Percentiles rank a stretch among this genome's conserved stretches.
Evolutionary conservation across 345 rosid species (phyloP).

Genomic region (Erodium maritimum): DNA sequence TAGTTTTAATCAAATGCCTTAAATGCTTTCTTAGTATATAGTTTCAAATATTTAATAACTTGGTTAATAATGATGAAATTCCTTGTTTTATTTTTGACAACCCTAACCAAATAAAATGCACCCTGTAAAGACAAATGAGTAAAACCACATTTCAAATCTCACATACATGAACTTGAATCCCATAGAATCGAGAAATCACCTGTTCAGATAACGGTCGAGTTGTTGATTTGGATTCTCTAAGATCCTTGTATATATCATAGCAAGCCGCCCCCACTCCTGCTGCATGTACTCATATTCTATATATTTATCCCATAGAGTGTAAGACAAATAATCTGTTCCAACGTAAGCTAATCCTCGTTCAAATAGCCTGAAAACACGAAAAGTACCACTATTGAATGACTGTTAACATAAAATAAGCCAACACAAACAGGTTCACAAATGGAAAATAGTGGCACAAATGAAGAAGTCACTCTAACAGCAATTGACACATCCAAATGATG

Average conservation of each 20-base stretch:
- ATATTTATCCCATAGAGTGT: constrained; percentile 85
- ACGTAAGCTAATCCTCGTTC: constrained; percentile 83
- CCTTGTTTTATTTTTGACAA: no score
- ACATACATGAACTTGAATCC: background rate
- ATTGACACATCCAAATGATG: constrained; percentile 55
- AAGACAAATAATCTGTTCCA: constrained; percentile 81
- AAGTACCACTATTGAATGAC: constrained; percentile 13
- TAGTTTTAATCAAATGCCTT: no score
- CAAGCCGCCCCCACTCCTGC: constrained; percentile 71
- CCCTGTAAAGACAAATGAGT: no score
- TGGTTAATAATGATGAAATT: no score
- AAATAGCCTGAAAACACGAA: constrained; percentile 51
- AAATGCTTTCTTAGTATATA: no score
- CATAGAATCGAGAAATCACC: constrained; percentile 25
- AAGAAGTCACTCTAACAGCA: constrained; percentile 72
- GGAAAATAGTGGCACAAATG: constrained; percentile 21
- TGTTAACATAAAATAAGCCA: constrained; percentile 8
- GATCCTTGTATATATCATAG: constrained; percentile 67
- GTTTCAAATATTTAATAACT: no score
- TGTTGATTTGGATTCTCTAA: constrained; percentile 78
- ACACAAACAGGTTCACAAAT: constrained; percentile 22
- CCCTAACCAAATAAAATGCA: no score
- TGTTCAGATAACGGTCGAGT: constrained; percentile 58
- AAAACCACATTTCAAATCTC: background rate
- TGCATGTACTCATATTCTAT: constrained; percentile 90